Evolutionary conservation across 768 basidiomycete genomes (phyloP).

Genomic region (Crepidotus variabilis): DNA sequence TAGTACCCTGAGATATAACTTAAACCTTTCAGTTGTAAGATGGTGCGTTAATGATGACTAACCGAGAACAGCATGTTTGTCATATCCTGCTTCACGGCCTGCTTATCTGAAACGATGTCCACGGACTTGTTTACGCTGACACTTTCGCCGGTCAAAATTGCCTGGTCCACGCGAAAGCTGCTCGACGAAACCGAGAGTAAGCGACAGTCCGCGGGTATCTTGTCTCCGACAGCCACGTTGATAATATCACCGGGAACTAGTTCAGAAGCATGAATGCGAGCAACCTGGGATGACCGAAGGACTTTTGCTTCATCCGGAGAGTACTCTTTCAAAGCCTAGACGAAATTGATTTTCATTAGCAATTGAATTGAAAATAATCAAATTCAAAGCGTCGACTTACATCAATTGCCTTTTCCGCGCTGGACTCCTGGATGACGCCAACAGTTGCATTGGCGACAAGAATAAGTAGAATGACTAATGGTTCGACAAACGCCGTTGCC

Average conservation of each 20-base stretch:
- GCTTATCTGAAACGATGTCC: slow-evolving; percentile 61
- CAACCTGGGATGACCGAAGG: slow-evolving; percentile 64
- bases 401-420: slow-evolving; percentile 95
- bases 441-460: slow-evolving; percentile 96
- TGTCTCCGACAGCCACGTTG: slow-evolving; percentile 89
- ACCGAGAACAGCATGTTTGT: slow-evolving; percentile 94
- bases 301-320: slow-evolving; percentile 96
- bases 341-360: slow-evolving; percentile 5
- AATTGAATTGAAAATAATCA: background rate
- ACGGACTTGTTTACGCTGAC: slow-evolving; percentile 80
- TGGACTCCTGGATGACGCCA: slow-evolving; percentile 95
- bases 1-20: slow-evolving; percentile 67
- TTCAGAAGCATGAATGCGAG: slow-evolving; percentile 78
- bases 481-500: slow-evolving; percentile 91
- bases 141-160: slow-evolving; percentile 94
- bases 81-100: slow-evolving; percentile 98
- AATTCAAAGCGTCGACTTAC: slow-evolving; percentile 44
- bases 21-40: background rate
- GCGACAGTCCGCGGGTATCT: slow-evolving; percentile 92
- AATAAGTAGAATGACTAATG: slow-evolving; percentile 91
- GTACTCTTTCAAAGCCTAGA: slow-evolving; percentile 92
- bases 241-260: slow-evolving; percentile 96
- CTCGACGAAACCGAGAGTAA: slow-evolving; percentile 87
- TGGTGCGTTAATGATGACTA: slow-evolving; percentile 18
- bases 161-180: slow-evolving; percentile 94